Base-by-base conservation (phyloP, 148 eudicot genomes). In the Suaeda aralocaspica region DNA sequence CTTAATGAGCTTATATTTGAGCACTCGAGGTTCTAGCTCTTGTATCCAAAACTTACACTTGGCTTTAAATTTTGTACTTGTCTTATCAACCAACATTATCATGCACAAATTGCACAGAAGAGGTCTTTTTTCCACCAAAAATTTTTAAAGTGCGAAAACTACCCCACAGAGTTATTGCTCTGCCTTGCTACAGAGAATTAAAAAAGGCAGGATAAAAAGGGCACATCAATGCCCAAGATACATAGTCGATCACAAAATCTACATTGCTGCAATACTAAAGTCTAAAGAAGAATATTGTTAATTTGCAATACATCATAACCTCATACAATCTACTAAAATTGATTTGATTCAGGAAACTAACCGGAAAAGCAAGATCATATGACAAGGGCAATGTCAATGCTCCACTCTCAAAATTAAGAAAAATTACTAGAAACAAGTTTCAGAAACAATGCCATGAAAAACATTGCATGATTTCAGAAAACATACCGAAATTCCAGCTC, bases 401-500 rank as follows among this genome's bases (percentile, higher is more conserved):
- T 24, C 31, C 50, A 13, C 3, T 26, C 31, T 30, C 11, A 55
- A 39, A 3, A 10, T 15, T 22, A 28, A 33, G 31, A 21, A 39
- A 29, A 33, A n/a, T 21, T n/a, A 16, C 41, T 0, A 44, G 39
- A 66, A 29, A 58, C n/a, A 29, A 9, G 6, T 45, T 42, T n/a
- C 26, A 68, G 24, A 61, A 28, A 52, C 3, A 62, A 39, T 10
- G 16, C 63, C 13, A 46, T 13, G 53, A 57, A 29, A 69, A 58
- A 24, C 49, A 59, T 44, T 69, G 15, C 31, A 29, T 18, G 31
- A 24, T 9, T 46, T 14, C 33, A 59, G 70, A 61, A 41, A 64
- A 30, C 68, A 49, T 88, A 92, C 98, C 92, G 88, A 75, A 80
- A 83, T 83, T 76, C 98, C 98, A 69, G 98, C 98, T 73, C 98